Conservation (phyloP, 2,329 filamentous ascomycete genomes). For the Aspergillus arachidicola region DNA sequence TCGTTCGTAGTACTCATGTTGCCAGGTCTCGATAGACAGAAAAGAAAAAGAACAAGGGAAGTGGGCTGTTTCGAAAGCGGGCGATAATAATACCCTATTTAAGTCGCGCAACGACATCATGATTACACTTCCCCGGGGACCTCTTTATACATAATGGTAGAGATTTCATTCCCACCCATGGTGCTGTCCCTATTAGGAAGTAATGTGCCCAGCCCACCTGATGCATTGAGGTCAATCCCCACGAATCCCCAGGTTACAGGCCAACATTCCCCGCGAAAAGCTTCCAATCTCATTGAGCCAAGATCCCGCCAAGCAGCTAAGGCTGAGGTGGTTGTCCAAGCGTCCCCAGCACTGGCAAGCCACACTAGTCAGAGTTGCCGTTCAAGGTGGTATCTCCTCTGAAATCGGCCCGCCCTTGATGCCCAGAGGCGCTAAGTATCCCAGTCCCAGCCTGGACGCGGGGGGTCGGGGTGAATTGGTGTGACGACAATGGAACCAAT, state of each 20-base stretch:
- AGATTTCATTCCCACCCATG: background rate
- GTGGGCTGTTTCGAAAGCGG: slow-evolving; percentile 1
- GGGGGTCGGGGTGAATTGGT: background rate
- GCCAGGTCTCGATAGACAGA: background rate
- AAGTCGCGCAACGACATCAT: background rate
- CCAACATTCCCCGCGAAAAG: slow-evolving; percentile 15
- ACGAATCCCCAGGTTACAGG: slow-evolving; percentile 7
- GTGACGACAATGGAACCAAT: slow-evolving; percentile 4
- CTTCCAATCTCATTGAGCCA: slow-evolving; percentile 16
- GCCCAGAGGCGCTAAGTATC: background rate
- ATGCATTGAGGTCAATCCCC: slow-evolving; percentile 4
- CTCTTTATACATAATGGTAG: slow-evolving; percentile 1
- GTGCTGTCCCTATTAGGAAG: background rate
- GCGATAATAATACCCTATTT: background rate
- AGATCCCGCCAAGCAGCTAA: slow-evolving; percentile 17
- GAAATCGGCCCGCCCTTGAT: background rate
- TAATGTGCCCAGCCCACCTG: slow-evolving; percentile 3
- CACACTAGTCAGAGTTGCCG: slow-evolving; percentile 5
- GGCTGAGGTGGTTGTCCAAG: slow-evolving; percentile 12
- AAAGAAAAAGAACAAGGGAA: background rate
- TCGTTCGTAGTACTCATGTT: slow-evolving; percentile 36
- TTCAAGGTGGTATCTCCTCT: slow-evolving; percentile 2
- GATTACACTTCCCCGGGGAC: background rate
- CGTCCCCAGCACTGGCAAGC: slow-evolving; percentile 8
- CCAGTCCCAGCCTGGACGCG: slow-evolving; percentile 1